These are phyloP conservation scores for Saccharomyces cerevisiae DNA, from an alignment of 805 yeast species.

Conservation along the genomic window DNA sequence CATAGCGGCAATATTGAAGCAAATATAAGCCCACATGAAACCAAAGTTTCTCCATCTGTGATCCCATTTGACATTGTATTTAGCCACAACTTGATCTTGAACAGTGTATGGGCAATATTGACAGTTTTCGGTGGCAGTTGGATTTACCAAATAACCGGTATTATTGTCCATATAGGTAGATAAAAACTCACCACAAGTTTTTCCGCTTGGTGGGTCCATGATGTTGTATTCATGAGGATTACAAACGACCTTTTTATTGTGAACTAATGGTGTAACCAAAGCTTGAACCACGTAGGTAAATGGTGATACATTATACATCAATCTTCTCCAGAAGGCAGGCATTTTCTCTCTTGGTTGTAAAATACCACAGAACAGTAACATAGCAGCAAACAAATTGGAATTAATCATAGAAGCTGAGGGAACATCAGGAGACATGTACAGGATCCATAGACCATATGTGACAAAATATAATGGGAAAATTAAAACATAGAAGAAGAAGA, in stretches of 20 bases:
- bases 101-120: constrained; percentile 46
- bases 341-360: constrained; percentile 37
- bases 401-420: constrained; percentile 37
- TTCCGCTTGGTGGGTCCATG: constrained; percentile 39
- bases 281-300: constrained; percentile 41
- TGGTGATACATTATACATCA: constrained; percentile 40
- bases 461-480: constrained; percentile 44
- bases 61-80: constrained; percentile 33
- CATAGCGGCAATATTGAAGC: constrained; percentile 37
- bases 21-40: constrained; percentile 39
- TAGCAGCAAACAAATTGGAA: constrained; percentile 42
- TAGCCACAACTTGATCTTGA: constrained; percentile 53
- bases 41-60: constrained; percentile 65
- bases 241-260: constrained; percentile 34
- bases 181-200: constrained; percentile 43
- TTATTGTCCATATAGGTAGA: constrained; percentile 27
- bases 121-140: constrained; percentile 45
- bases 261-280: constrained; percentile 35
- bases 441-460: constrained; percentile 46
- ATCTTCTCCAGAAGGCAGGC: constrained; percentile 42
- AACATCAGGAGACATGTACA: constrained; percentile 38
- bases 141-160: constrained; percentile 40
- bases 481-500: constrained; percentile 40
- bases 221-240: constrained; percentile 30
- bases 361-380: constrained; percentile 49